A percentile compares a stretch with the other conserved stretches of the same genome.
Evolutionary conservation across 352 stramenopile genomes (phyloP).

Genomic region (Phytopythium kandeliae): DNA sequence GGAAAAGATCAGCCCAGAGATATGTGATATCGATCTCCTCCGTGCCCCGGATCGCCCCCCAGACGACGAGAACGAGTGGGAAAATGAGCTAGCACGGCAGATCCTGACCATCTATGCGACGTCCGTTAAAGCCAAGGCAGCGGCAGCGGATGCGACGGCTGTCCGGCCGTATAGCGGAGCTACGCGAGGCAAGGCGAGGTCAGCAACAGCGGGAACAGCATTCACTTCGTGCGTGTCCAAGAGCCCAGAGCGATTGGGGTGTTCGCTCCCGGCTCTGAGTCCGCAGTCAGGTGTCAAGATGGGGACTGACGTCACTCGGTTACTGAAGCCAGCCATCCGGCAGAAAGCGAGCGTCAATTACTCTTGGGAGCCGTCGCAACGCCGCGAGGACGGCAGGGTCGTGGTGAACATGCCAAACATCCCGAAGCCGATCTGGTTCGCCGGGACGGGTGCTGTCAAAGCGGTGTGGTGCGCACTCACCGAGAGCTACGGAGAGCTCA

Average conservation of each 20-base stretch:
- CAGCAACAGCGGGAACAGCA: not conserved
- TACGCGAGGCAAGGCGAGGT: not conserved
- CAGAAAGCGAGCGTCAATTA: constrained; percentile 28
- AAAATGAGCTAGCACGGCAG: constrained; percentile 87
- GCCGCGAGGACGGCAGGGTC: constrained; percentile 48
- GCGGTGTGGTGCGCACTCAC: constrained; percentile 79
- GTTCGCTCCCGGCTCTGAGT: not conserved
- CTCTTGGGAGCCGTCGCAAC: constrained; percentile 64
- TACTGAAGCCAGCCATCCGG: not conserved
- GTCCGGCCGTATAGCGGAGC: not conserved
- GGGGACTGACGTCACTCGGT: not conserved
- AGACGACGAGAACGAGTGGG: constrained; percentile 77
- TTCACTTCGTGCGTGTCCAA: no score
- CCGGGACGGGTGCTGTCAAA: constrained; percentile 71
- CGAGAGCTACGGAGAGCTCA: constrained; percentile 31
- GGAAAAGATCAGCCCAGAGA: not conserved
- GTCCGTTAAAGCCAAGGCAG: constrained; percentile 56
- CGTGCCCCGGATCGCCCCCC: constrained; percentile 35
- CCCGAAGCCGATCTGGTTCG: constrained; percentile 82
- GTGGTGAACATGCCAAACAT: constrained; percentile 79
- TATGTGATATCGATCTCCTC: constrained; percentile 52
- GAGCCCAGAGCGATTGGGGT: not conserved
- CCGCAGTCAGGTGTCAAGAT: not conserved
- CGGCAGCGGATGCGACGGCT: not conserved
- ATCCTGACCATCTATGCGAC: constrained; percentile 87